Evolutionary conservation across 495 filamentous ascomycete genomes (phyloP), one percentile per base, ranked within the genome.

Genomic region (Thozetella sp.): DNA sequence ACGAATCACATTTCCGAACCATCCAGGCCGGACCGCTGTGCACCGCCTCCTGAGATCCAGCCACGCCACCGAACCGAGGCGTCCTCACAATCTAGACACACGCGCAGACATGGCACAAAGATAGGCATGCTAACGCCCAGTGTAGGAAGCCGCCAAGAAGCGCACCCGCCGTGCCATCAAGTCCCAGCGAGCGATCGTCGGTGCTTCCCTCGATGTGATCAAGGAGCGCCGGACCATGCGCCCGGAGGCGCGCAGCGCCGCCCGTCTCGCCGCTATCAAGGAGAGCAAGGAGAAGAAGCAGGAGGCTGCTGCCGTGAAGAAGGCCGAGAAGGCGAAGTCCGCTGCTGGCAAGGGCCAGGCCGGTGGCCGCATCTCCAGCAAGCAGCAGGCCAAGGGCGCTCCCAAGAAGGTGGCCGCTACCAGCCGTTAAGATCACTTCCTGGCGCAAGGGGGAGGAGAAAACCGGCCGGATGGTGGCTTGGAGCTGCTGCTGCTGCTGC

Each of bases 131-230:
- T 86, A 72, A 87, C 80, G 61, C 54, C 55, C 62, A 54, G 27
- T 57, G 83, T 78, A 99, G 95, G 95, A 99, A 88, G 87, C 96
- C 72, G 92, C 93, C 83, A 99, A 99, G 90, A 97, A 97, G 88
- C 93, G 95, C 74, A 93, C 93, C 64, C 96, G 95, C 86, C 92
- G 93, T 73, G 93, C 92, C 68, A 90, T 99, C 82, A 99, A 99
- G 90, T 80, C 89, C 77, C 95, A 99, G 87, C 93, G 95, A 83
- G 93, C 91, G 73, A 96, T 99, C 85, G 95, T 98, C 73, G 95
- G 95, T 86, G 93, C 93, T 68, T 96, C 93, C 67, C 93, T 99
- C 79, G 96, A 99, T 70, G 90, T 97, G 69, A 98, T 99, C 87
- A 99, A 98, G 88, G 95, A 99, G 88, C 92, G 92, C 81, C 94